Conservation (phyloP, 768 basidiomycete genomes). For the Russula brevipes region DNA sequence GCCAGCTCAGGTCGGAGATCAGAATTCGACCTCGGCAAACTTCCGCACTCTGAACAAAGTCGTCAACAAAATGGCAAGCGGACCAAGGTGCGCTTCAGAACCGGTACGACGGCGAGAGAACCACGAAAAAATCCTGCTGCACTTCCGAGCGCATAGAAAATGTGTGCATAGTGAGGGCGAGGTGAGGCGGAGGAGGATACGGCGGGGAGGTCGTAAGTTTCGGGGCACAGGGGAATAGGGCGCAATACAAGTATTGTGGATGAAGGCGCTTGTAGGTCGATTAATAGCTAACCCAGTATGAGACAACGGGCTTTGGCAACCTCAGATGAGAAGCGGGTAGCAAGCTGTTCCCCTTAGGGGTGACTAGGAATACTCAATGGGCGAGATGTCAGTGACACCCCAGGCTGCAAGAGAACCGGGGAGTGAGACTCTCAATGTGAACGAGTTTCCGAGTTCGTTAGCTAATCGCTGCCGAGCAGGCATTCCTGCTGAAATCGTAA, state of each 20-base stretch:
- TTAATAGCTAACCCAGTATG: background rate
- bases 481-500: background rate
- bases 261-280: background rate
- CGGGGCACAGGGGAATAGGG: background rate
- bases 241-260: constrained; percentile 6
- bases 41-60: constrained; percentile 20
- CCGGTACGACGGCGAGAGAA: background rate
- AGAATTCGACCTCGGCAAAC: constrained; percentile 11
- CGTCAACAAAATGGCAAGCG: background rate
- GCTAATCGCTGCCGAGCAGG: background rate
- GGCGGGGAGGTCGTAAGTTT: background rate
- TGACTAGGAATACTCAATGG: background rate
- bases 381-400: background rate
- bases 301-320: background rate
- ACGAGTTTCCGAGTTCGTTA: background rate
- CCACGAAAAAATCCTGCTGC: background rate
- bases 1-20: constrained; percentile 19
- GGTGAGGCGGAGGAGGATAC: background rate
- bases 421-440: background rate
- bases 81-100: background rate
- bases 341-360: background rate
- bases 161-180: background rate
- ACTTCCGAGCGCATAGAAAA: background rate
- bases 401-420: background rate
- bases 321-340: background rate